Conservation (phyloP, 2,329 filamentous ascomycete genomes). For the Elsinoe perseae region DNA sequence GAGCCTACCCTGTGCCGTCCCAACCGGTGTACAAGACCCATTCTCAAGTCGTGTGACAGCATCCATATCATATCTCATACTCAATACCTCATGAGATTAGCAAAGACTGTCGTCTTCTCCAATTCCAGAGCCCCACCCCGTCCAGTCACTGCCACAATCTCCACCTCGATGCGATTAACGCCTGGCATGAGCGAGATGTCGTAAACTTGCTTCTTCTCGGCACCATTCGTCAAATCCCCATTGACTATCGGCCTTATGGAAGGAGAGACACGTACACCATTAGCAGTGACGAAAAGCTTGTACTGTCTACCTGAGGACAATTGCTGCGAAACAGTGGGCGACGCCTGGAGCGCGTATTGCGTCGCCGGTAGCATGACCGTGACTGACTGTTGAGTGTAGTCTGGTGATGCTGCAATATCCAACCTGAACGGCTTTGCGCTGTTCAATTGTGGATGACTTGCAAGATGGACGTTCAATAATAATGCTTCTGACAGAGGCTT, state of each 20-base stretch:
- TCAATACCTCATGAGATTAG: constrained; percentile 55
- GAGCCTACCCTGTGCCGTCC: background rate
- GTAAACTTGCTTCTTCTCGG: constrained; percentile 56
- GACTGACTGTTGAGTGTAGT: constrained; percentile 61
- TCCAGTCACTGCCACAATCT: constrained; percentile 61
- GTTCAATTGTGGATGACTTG: constrained; percentile 60
- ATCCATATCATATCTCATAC: background rate
- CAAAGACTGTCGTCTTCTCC: constrained; percentile 69
- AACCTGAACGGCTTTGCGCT: constrained; percentile 52
- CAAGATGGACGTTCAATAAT: constrained; percentile 57
- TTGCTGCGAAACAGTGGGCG: constrained; percentile 51
- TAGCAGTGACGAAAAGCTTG: constrained; percentile 66
- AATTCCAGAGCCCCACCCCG: constrained; percentile 51
- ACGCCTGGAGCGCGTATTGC: constrained; percentile 64
- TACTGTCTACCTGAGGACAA: constrained; percentile 57
- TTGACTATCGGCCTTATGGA: constrained; percentile 38
- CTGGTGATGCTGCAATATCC: constrained; percentile 57
- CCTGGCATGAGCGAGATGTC: constrained; percentile 65
- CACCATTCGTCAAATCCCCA: constrained; percentile 20
- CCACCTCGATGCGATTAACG: constrained; percentile 70
- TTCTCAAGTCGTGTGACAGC: background rate
- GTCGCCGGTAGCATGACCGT: constrained; percentile 61
- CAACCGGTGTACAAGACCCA: background rate
- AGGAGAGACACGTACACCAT: constrained; percentile 54
- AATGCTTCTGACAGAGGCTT: constrained; percentile 51